Evolutionary conservation across 495 filamentous ascomycete species (phyloP).

Genomic region (Pyrenopolyporus hunteri): DNA sequence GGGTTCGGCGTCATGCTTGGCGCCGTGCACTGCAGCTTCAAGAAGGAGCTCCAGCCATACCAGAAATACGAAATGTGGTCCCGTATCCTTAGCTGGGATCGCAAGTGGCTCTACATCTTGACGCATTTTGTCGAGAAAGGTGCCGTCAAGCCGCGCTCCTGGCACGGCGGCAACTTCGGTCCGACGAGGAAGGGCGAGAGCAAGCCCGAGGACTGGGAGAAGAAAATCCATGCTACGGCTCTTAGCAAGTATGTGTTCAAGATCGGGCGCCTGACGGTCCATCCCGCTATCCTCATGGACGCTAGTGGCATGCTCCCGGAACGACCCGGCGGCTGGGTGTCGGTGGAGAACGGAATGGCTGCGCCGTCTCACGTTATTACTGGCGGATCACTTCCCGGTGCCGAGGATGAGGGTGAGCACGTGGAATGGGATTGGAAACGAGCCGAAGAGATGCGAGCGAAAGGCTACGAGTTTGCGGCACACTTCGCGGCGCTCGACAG

Average conservation of each 20-base stretch:
- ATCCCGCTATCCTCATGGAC: slow-evolving; percentile 76
- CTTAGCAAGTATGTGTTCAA: slow-evolving; percentile 66
- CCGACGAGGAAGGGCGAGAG: slow-evolving; percentile 42
- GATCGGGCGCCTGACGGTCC: slow-evolving; percentile 81
- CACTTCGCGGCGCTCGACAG: slow-evolving; percentile 60
- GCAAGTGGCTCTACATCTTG: slow-evolving; percentile 58
- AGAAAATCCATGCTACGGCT: slow-evolving; percentile 58
- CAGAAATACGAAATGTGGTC: slow-evolving; percentile 75
- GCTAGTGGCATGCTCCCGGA: slow-evolving; percentile 71
- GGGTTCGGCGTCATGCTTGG: slow-evolving; percentile 68
- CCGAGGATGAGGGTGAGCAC: slow-evolving; percentile 31
- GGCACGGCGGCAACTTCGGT: slow-evolving; percentile 39
- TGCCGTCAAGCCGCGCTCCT: slow-evolving; percentile 52
- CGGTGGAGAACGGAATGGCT: slow-evolving; percentile 47
- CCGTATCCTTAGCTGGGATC: slow-evolving; percentile 72
- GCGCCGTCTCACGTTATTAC: slow-evolving; percentile 23
- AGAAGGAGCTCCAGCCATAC: slow-evolving; percentile 71
- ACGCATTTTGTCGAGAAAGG: slow-evolving; percentile 61
- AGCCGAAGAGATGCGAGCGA: slow-evolving; percentile 53
- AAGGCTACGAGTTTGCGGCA: slow-evolving; percentile 54
- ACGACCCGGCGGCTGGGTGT: slow-evolving; percentile 56
- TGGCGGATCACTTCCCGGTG: slow-evolving; percentile 24
- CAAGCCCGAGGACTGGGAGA: slow-evolving; percentile 42
- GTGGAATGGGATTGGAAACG: slow-evolving; percentile 56
- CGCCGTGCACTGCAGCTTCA: slow-evolving; percentile 69